Percentiles rank a stretch among this genome's conserved stretches.
These are phyloP conservation scores for Flaveria floridana DNA, from an alignment of 140 eudicot species.

Conservation along the genomic window DNA sequence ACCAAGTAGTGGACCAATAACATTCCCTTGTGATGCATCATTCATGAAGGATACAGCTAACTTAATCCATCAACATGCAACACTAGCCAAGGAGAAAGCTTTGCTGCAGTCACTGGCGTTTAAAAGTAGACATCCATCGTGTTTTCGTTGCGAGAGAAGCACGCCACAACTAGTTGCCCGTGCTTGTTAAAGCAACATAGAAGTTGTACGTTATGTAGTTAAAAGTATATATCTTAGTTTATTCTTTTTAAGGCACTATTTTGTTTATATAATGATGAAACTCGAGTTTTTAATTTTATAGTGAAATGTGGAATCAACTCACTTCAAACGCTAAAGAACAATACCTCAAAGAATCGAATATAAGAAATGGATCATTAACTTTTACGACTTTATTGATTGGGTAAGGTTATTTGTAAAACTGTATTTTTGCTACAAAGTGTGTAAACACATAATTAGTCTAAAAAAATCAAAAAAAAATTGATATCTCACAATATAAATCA, in stretches of 20 bases:
- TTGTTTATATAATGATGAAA: not conserved
- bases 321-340: no score
- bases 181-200: constrained; percentile 10
- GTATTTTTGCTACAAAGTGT: no score
- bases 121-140: constrained; percentile 15
- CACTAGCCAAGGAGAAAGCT: constrained; percentile 18
- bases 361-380: no score
- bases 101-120: constrained; percentile 3
- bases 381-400: no score
- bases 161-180: constrained; percentile 17
- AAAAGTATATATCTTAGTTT: not conserved
- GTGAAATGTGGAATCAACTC: no score
- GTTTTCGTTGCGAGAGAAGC: not conserved
- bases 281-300: no score
- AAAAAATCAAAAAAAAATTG: no score
- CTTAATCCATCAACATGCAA: constrained; percentile 14
- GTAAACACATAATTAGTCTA: no score
- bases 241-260: not conserved
- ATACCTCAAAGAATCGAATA: no score
- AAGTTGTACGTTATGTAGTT: constrained; percentile 4
- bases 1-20: constrained; percentile 17
- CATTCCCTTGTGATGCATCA: constrained; percentile 25
- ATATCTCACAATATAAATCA: no score
- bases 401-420: no score
- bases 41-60: constrained; percentile 23